Conservation (phyloP, 257 asterid species). For the Capsicum rhomboideum region DNA sequence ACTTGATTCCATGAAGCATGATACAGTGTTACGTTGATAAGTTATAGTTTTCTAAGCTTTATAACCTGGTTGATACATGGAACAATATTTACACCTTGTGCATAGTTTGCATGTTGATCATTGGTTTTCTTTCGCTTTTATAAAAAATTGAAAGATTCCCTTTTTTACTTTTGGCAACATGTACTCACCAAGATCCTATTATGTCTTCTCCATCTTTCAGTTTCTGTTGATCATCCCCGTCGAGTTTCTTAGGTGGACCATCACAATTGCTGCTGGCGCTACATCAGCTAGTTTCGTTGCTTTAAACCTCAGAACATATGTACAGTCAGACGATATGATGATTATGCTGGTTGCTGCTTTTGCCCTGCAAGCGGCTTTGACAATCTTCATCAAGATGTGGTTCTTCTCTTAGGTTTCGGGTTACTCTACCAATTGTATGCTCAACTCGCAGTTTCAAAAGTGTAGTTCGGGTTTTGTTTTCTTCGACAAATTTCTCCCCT, state of each 20-base stretch:
- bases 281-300: constrained; percentile 75
- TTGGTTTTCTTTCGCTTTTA: background rate
- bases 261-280: constrained; percentile 55
- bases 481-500: background rate
- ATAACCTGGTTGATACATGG: background rate
- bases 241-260: constrained; percentile 67
- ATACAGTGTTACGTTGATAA: background rate
- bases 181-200: constrained; percentile 7
- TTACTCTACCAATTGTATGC: background rate
- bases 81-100: background rate
- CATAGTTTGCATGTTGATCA: background rate
- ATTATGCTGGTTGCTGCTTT: constrained; percentile 65
- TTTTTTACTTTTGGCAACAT: background rate
- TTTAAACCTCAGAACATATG: constrained; percentile 56
- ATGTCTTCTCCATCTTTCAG: constrained; percentile 29
- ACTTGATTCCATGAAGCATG: background rate
- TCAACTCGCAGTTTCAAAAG: background rate
- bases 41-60: background rate
- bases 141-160: background rate
- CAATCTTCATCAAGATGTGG: constrained; percentile 88
- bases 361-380: constrained; percentile 73
- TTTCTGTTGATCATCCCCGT: constrained; percentile 64
- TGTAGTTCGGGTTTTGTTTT: background rate
- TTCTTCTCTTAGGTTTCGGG: constrained; percentile 36
- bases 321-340: constrained; percentile 39